Evolutionary conservation across 345 rosid genomes (phyloP).

Genomic region (Hibiscus mutabilis): DNA sequence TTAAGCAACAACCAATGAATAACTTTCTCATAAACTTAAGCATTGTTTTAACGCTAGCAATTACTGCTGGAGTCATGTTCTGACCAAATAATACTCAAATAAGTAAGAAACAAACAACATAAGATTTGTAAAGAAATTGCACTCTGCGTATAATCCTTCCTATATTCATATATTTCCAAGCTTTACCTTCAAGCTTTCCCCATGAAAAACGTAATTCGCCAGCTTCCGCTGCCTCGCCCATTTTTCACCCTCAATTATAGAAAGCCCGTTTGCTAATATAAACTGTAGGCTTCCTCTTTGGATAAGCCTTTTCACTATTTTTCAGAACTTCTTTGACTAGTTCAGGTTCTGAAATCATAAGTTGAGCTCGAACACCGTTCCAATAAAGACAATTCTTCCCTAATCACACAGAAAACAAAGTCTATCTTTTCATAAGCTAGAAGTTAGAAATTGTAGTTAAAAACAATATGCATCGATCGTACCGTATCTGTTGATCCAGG

Average conservation of each 20-base stretch:
- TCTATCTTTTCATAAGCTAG: neutral
- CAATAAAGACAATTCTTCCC: slow-evolving; percentile 33
- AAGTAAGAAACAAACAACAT: neutral
- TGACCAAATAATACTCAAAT: neutral
- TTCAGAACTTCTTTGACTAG: slow-evolving; percentile 34
- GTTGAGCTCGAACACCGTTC: slow-evolving; percentile 27
- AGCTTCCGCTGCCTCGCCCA: slow-evolving; percentile 18
- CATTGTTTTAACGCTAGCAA: neutral
- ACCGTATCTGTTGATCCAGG: slow-evolving; percentile 27
- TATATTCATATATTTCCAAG: neutral
- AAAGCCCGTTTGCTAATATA: slow-evolving; percentile 25
- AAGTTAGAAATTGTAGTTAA: neutral
- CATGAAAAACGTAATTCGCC: slow-evolving; percentile 38
- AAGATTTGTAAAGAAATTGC: no score
- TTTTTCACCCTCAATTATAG: slow-evolving; percentile 22
- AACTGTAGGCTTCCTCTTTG: slow-evolving; percentile 12
- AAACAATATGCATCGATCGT: neutral
- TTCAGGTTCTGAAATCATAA: slow-evolving; percentile 32
- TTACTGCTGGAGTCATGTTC: neutral
- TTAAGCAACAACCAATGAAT: no score
- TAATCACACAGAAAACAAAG: neutral
- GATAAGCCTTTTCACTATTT: slow-evolving; percentile 23
- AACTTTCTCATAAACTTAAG: no score
- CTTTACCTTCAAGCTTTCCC: slow-evolving; percentile 32
- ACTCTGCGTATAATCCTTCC: no score